Percentiles rank a stretch among this genome's conserved stretches.
These are phyloP conservation scores for Phylloporus arenicola DNA, from an alignment of 768 basidiomycete species.

Conservation along the genomic window DNA sequence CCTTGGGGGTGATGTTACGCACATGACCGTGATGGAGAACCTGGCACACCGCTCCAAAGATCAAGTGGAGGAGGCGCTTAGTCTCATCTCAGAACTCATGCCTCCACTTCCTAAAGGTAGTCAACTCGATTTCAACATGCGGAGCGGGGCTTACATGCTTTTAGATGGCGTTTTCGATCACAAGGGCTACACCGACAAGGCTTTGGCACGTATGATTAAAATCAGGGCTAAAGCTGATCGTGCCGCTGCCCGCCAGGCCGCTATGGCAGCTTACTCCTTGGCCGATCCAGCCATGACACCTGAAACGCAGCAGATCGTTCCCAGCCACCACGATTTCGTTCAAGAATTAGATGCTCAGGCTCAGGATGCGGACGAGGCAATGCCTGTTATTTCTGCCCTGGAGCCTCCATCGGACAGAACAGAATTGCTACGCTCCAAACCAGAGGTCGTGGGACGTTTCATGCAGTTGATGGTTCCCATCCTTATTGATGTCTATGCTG, in stretches of 20 bases:
- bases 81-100: slow-evolving; percentile 84
- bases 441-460: slow-evolving; percentile 75
- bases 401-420: slow-evolving; percentile 50
- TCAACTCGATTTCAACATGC: slow-evolving; percentile 4
- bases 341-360: slow-evolving; percentile 36
- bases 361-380: slow-evolving; percentile 38
- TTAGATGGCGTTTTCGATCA: slow-evolving; percentile 94
- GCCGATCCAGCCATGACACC: slow-evolving; percentile 20
- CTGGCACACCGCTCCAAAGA: slow-evolving; percentile 95
- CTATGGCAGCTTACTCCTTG: slow-evolving; percentile 26
- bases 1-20: too few relatives aligned
- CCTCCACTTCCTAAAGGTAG: slow-evolving; percentile 89
- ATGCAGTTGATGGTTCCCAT: slow-evolving; percentile 89
- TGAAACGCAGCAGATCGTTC: slow-evolving; percentile 16
- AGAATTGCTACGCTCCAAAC: slow-evolving; percentile 68
- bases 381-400: slow-evolving; percentile 29
- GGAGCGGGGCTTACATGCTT: slow-evolving; percentile 2
- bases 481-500: slow-evolving; percentile 98
- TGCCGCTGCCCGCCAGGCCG: slow-evolving; percentile 59
- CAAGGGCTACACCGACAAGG: slow-evolving; percentile 84
- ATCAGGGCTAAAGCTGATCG: slow-evolving; percentile 80
- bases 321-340: slow-evolving; percentile 18
- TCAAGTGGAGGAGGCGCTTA: slow-evolving; percentile 90
- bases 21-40: slow-evolving; percentile 98
- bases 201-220: slow-evolving; percentile 68